phyloP scores from a whole-genome alignment of 2,329 filamentous ascomycete species.

The Didymella pinodella region DNA sequence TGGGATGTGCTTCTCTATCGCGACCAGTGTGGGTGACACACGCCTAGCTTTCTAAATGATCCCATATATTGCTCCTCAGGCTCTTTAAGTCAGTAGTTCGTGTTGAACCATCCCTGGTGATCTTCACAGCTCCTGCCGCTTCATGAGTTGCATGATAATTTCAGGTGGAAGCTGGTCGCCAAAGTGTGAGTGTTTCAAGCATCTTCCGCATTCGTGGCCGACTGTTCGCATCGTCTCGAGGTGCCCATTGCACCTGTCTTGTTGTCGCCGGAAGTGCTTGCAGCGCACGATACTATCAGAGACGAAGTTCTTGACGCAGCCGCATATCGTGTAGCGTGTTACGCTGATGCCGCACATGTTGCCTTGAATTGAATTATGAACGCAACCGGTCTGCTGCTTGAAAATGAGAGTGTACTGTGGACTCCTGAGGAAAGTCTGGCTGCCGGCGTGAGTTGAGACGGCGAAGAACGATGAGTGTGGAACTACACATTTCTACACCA shows the following conservation, averaged over 20 bases:
- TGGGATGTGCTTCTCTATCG: background rate
- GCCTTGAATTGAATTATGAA: background rate
- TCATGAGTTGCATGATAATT: background rate
- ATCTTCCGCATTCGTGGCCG: conserved; percentile 4
- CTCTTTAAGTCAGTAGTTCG: background rate
- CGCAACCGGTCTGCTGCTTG: background rate
- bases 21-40: background rate
- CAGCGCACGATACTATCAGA: conserved; percentile 12
- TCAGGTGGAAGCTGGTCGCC: conserved; percentile 6
- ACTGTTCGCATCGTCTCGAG: conserved; percentile 6
- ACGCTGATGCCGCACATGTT: conserved; percentile 17
- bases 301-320: conserved; percentile 11
- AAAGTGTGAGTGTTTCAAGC: conserved; percentile 2
- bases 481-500: background rate
- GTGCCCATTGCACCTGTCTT: conserved; percentile 8
- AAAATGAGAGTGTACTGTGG: background rate
- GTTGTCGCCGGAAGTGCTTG: background rate
- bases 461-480: background rate
- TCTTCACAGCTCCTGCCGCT: background rate
- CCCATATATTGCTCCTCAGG: background rate
- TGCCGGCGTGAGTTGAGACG: background rate
- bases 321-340: conserved; percentile 13
- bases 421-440: background rate
- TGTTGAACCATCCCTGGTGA: background rate
- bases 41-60: background rate